These are phyloP conservation scores for Cucurbita argyrosperma DNA, from an alignment of 306 rosid species.

Conservation along the genomic window DNA sequence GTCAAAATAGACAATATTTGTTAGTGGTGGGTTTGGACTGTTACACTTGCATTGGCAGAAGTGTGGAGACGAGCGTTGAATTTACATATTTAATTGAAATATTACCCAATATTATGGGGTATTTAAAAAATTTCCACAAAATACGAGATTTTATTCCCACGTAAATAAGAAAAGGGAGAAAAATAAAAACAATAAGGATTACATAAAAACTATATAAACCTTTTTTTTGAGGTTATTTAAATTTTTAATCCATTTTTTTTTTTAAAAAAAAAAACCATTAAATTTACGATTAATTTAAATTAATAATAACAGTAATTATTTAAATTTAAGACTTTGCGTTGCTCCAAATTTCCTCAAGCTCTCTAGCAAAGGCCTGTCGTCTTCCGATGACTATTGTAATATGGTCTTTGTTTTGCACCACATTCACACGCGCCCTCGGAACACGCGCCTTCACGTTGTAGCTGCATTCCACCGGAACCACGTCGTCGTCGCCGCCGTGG, in stretches of 20 bases:
- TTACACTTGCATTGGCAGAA: no score
- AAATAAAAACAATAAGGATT: no score
- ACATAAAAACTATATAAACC: not conserved
- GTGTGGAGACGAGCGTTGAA: no score
- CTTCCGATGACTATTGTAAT: slow-evolving; percentile 82
- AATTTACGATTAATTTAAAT: not conserved
- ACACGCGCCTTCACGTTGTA: slow-evolving; percentile 35
- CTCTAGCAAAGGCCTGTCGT: slow-evolving; percentile 58
- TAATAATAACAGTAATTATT: not conserved
- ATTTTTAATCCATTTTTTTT: not conserved
- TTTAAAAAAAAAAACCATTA: not conserved
- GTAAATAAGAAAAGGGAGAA: not conserved
- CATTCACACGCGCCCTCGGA: slow-evolving; percentile 51
- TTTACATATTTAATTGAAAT: no score
- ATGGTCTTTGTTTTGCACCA: slow-evolving; percentile 71
- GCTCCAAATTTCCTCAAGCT: slow-evolving; percentile 71
- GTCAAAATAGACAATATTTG: no score
- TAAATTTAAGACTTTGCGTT: slow-evolving; percentile 15
- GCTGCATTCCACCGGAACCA: slow-evolving; percentile 73
- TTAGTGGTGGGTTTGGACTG: no score
- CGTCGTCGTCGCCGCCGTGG: slow-evolving; percentile 69
- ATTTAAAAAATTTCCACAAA: not conserved
- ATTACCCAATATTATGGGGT: not conserved
- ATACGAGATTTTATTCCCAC: not conserved
- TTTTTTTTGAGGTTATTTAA: not conserved